Base-by-base conservation (phyloP, 2,329 filamentous ascomycete genomes). In the Ophiocordyceps camponoti-rufipedis region DNA sequence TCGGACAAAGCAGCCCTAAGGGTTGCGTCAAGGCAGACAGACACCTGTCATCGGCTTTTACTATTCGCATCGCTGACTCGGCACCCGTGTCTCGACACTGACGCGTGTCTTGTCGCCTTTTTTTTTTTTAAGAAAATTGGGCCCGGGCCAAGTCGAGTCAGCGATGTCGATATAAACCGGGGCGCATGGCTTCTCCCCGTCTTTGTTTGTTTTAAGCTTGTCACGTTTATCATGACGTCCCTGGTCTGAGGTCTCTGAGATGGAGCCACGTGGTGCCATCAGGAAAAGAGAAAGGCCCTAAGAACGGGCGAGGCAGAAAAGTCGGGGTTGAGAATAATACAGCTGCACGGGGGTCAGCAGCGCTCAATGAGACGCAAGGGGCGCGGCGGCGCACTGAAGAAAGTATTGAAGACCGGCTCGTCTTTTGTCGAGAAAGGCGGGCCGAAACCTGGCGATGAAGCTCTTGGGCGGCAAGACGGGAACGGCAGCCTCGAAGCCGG, bases 391-490 rank as follows among this genome's bases (percentile, higher is more conserved):
- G 49, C 66, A 94, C 87, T 94, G 94, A 46, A 98, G 67, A 59
- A 96, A 98, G 59, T 96, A 94, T 58, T 85, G 80, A 48, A 98
- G 67, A 6, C 88, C 89, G 40, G 77, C 72, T 53, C 85, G 78
- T 55, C 91, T 74, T 56, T 82, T 80, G 61, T 95, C 88, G 16
- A 98, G 71, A 60, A 98, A 96, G 44, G 74, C 75, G 11, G 85
- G 80, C 44, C 83, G 74, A 57, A 95, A 94, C 67, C 75, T 84
- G 66, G 83, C 89, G 45, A 96, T 78, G 44, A 93, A 69, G 58
- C 85, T 94, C 66, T 98, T 98, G 32, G 86, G 85, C 41, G 91
- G 91, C 48, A 98, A 69, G 33, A 76, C 71, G n/a, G 91, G 91
- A 58, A 98, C 78, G n/a, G 87, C 85, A 23, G 75, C 83, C 55